Conservation (phyloP, 192 early-diverging fungal genomes). For the Backusella parvicylindrica region DNA sequence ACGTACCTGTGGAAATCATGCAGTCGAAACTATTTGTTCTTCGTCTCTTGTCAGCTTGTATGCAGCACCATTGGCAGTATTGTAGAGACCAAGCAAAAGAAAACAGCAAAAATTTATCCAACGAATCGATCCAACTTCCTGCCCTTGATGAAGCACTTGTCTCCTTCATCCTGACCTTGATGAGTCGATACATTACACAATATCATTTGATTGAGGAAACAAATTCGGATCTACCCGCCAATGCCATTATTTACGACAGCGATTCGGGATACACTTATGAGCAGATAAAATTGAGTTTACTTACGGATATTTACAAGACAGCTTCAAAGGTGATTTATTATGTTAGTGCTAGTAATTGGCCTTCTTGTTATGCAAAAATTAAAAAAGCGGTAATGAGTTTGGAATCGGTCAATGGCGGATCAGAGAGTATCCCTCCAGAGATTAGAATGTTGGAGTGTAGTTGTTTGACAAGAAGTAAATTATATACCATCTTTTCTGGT, state of each 20-base stretch:
- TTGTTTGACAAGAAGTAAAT: constrained; percentile 10
- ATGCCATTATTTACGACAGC: background rate
- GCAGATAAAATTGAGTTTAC: constrained; percentile 22
- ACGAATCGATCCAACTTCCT: constrained; percentile 52
- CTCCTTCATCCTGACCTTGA: constrained; percentile 13
- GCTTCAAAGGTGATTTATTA: constrained; percentile 82
- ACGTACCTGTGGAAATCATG: constrained; percentile 53
- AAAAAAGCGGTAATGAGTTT: constrained; percentile 16
- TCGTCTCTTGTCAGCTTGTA: constrained; percentile 75
- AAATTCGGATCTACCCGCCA: background rate
- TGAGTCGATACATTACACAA: constrained; percentile 18
- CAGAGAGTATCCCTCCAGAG: constrained; percentile 10
- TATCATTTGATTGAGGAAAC: constrained; percentile 21
- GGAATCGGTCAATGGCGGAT: background rate
- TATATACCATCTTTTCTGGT: constrained; percentile 20
- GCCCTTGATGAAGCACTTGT: constrained; percentile 64
- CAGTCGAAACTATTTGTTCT: constrained; percentile 88
- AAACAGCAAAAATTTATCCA: background rate
- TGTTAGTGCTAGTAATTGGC: constrained; percentile 88
- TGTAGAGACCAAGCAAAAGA: constrained; percentile 35
- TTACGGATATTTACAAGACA: constrained; percentile 69
- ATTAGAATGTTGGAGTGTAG: constrained; percentile 26
- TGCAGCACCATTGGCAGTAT: constrained; percentile 80
- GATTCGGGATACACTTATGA: constrained; percentile 22
- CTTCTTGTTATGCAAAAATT: constrained; percentile 68